A percentile compares a stretch with the other conserved stretches of the same genome.
These are phyloP conservation scores for Penicillium sclerotiorum DNA, from an alignment of 2,329 filamentous ascomycete genomes.

Conservation along the genomic window DNA sequence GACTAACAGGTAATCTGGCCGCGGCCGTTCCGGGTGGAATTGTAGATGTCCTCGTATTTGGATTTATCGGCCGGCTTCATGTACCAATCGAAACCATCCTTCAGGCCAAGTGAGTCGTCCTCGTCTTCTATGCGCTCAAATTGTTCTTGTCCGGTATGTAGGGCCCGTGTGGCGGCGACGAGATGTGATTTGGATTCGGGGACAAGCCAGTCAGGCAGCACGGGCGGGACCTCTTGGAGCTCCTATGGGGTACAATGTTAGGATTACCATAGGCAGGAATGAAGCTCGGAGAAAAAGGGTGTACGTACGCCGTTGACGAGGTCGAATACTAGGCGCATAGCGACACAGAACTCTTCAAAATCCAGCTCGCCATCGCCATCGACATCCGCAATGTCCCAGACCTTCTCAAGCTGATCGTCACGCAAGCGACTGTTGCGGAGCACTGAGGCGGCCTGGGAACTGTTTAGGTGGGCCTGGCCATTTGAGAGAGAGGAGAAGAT, in stretches of 20 bases:
- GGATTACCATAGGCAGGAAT: too few species aligned
- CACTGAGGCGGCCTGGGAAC: conserved; percentile 69
- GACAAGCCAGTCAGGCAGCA: conserved; percentile 92
- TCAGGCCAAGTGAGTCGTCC: conserved; percentile 78
- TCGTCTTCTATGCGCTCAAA: conserved; percentile 84
- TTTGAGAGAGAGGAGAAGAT: conserved; percentile 71
- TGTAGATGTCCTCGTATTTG: conserved; percentile 98
- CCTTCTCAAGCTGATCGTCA: conserved; percentile 86
- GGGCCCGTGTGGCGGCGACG: conserved; percentile 77
- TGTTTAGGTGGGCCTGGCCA: conserved; percentile 67
- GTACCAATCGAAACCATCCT: conserved; percentile 99
- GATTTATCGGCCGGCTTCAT: conserved; percentile 89
- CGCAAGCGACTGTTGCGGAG: conserved; percentile 73
- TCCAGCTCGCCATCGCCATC: conserved; percentile 97
- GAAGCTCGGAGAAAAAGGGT: not conserved
- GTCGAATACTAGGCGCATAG: conserved; percentile 97
- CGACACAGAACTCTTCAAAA: conserved; percentile 99
- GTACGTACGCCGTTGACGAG: conserved; percentile 82
- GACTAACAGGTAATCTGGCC: conserved; percentile 77
- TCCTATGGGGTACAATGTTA: conserved; percentile 59
- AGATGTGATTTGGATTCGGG: conserved; percentile 93
- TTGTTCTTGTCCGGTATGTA: conserved; percentile 75
- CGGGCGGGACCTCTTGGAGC: conserved; percentile 81
- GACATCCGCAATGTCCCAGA: conserved; percentile 97
- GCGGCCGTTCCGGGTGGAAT: conserved; percentile 82